phyloP scores from a whole-genome alignment of 2,329 filamentous ascomycete genomes.

The Septoria linicola region DNA sequence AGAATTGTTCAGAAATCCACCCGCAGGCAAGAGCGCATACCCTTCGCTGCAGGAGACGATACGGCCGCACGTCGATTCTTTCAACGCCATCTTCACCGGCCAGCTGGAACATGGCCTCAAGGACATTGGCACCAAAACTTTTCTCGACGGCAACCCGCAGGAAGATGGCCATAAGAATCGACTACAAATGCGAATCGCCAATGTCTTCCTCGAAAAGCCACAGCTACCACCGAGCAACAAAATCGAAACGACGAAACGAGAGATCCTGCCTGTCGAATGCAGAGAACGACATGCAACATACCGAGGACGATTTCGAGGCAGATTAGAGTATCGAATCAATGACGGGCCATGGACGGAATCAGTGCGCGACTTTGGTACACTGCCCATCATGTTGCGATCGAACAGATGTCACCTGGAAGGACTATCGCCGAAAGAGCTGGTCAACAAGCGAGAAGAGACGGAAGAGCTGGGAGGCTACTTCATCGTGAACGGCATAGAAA shows the following conservation, averaged over 20 bases:
- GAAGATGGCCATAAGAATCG: slow-evolving; percentile 63
- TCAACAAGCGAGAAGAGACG: slow-evolving; percentile 86
- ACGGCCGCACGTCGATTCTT: slow-evolving; percentile 89
- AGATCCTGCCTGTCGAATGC: slow-evolving; percentile 88
- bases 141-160: slow-evolving; percentile 68
- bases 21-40: slow-evolving; percentile 82
- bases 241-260: slow-evolving; percentile 71
- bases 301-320: slow-evolving; percentile 77
- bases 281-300: slow-evolving; percentile 92
- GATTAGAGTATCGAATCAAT: slow-evolving; percentile 83
- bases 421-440: slow-evolving; percentile 76
- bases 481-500: slow-evolving; percentile 95
- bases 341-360: slow-evolving; percentile 80
- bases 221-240: slow-evolving; percentile 80
- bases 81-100: slow-evolving; percentile 85
- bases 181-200: slow-evolving; percentile 73
- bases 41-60: slow-evolving; percentile 83
- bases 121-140: slow-evolving; percentile 88
- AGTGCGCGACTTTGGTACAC: slow-evolving; percentile 77
- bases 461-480: slow-evolving; percentile 97
- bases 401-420: slow-evolving; percentile 88
- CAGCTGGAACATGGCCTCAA: slow-evolving; percentile 71
- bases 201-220: slow-evolving; percentile 79
- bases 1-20: slow-evolving; percentile 83
- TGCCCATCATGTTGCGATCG: slow-evolving; percentile 92